Conservation (phyloP, 2,329 filamentous ascomycete genomes). For the Fusarium sp. region DNA sequence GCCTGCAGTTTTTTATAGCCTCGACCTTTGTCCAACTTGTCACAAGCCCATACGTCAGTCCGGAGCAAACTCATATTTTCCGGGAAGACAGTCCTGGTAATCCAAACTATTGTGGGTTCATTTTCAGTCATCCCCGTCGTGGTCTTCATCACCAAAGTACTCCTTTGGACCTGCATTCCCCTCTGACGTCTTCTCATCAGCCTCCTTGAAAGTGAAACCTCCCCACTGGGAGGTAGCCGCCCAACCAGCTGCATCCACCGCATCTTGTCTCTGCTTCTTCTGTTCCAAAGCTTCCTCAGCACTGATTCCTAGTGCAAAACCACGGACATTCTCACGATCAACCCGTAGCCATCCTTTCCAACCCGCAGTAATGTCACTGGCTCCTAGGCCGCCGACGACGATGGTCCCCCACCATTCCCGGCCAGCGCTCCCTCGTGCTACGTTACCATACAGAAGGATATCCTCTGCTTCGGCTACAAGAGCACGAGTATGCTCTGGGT, state of each 20-base stretch:
- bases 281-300: conserved; percentile 61
- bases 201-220: conserved; percentile 58
- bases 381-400: conserved; percentile 60
- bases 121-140: neutral
- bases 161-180: neutral
- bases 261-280: conserved; percentile 56
- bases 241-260: conserved; percentile 62
- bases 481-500: conserved; percentile 49
- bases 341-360: conserved; percentile 68
- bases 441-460: conserved; percentile 65
- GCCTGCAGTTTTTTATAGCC: neutral
- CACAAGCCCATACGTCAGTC: conserved; percentile 17
- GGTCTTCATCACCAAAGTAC: neutral
- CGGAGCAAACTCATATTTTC: neutral
- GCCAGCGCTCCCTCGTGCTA: conserved; percentile 56
- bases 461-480: conserved; percentile 58
- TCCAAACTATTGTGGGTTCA: neutral
- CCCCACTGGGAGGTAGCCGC: conserved; percentile 64
- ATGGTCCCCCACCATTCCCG: conserved; percentile 72
- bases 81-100: neutral
- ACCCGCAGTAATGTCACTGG: conserved; percentile 51
- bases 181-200: neutral
- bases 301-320: conserved; percentile 57
- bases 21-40: neutral
- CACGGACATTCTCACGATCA: conserved; percentile 58